Evolutionary conservation across 2,329 filamentous ascomycete species (phyloP).

Genomic region (Curvularia sp.): DNA sequence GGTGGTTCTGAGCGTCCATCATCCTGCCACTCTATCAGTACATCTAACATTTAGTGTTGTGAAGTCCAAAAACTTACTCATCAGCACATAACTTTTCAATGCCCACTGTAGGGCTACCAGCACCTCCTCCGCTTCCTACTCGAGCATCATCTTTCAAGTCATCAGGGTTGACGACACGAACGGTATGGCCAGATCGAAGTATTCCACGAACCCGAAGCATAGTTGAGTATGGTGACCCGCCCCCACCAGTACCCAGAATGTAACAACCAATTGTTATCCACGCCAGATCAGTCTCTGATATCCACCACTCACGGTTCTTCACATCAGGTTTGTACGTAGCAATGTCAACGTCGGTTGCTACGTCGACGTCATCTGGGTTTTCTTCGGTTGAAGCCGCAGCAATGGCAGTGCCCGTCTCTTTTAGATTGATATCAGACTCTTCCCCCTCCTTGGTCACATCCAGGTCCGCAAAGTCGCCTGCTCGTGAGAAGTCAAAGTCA

Average conservation of each 20-base stretch:
- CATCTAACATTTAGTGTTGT: neutral
- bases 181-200: conserved; percentile 50
- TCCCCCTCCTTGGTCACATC: conserved; percentile 33
- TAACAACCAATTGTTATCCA: conserved; percentile 59
- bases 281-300: conserved; percentile 56
- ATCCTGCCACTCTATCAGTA: conserved; percentile 32
- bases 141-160: conserved; percentile 55
- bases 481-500: conserved; percentile 52
- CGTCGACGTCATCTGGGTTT: conserved; percentile 24
- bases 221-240: conserved; percentile 56
- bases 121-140: conserved; percentile 56
- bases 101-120: conserved; percentile 55
- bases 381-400: conserved; percentile 29
- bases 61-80: conserved; percentile 41
- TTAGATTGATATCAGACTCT: conserved; percentile 13
- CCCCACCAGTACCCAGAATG: conserved; percentile 58
- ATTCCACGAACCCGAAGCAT: conserved; percentile 55
- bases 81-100: conserved; percentile 55
- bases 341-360: conserved; percentile 35
- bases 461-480: conserved; percentile 38
- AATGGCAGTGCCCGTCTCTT: conserved; percentile 12
- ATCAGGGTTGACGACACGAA: conserved; percentile 53
- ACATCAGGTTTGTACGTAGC: conserved; percentile 53
- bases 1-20: conserved; percentile 49
- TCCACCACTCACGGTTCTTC: conserved; percentile 51